Percentiles rank a stretch among this genome's conserved stretches.
Conservation (phyloP, 257 asterid genomes). For the Linderniella brevidens region DNA sequence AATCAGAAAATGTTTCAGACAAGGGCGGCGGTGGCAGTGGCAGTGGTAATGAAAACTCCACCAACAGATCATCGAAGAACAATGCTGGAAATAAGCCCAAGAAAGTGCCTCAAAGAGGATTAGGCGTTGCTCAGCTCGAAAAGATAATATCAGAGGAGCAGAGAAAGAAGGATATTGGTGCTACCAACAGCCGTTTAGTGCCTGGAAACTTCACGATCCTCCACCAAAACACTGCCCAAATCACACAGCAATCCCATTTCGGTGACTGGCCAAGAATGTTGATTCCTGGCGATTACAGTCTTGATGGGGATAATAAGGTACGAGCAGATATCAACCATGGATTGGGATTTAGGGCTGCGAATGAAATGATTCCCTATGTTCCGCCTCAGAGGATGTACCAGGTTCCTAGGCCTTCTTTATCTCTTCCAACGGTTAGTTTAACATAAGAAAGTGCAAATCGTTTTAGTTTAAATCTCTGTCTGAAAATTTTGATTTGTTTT, state of each 20-base stretch:
- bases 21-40: slow-evolving; percentile 7
- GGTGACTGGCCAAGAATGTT: slow-evolving; percentile 28
- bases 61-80: no score
- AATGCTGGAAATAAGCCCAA: slow-evolving; percentile 34
- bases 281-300: slow-evolving; percentile 22
- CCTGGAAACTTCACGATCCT: slow-evolving; percentile 19
- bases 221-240: slow-evolving; percentile 18
- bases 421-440: slow-evolving; percentile 13
- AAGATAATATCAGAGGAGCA: slow-evolving; percentile 68
- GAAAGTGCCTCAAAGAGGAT: slow-evolving; percentile 77
- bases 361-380: slow-evolving; percentile 16
- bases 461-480: slow-evolving; percentile 28
- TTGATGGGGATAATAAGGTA: slow-evolving; percentile 14
- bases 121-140: slow-evolving; percentile 93
- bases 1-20: slow-evolving; percentile 18
- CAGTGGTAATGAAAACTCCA: not conserved
- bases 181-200: slow-evolving; percentile 16
- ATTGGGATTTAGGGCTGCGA: slow-evolving; percentile 15
- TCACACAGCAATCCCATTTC: slow-evolving; percentile 17
- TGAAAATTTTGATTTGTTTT: slow-evolving; percentile 21
- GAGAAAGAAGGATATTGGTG: slow-evolving; percentile 26
- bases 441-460: slow-evolving; percentile 17
- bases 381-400: no score
- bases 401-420: not conserved
- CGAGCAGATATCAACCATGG: slow-evolving; percentile 26